Evolutionary conservation across 2,329 filamentous ascomycete species (phyloP), one percentile per base, ranked within the genome.

Genomic region (Polytolypa hystricis): DNA sequence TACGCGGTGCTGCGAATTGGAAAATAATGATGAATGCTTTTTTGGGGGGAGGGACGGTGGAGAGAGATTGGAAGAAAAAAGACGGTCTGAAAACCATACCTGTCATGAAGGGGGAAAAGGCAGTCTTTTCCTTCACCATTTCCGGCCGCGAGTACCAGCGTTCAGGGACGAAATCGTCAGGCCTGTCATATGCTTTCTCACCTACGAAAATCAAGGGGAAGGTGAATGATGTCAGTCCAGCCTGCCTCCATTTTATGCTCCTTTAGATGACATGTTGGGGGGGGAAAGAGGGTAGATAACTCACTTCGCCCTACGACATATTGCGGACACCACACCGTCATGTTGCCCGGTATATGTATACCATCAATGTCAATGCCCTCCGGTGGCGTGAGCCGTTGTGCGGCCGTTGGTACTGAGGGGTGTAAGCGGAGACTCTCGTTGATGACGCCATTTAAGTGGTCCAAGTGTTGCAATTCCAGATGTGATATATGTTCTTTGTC

Each of bases 371-470:
- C 18, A 7, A 52, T 42, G 1, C 52, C 44, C 33, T 49, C 45
- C 14, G 42, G 5, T 56, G 62, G 62, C 1, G 62, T 64, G 9
- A 55, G 32, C 3, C 65, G 50, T 19, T 50, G 47, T 16, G 62
- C 30, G 1, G 54, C 59, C 5, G 51, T 52, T 1, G 60, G 57
- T 1, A 64, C 55, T 0, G 61, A 51, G 4, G 64, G 61, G 35
- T 64, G 52, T 3, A 67, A 47, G n/a, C 64, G 56, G 3, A 66
- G 46, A 1, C 61, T 50, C 41, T 68, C 64, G 37, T 66, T 57
- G 49, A 65, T 62, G n/a, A 55, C 46, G 11, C 52, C 57, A 37
- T 64, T 60, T 10, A 66, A 50, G 21, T 25, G 21, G n/a, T 25
- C 21, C 21, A 25, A 25, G n/a, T 25, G n/a, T n/a, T 25, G 21